Evolutionary conservation across 495 filamentous ascomycete genomes (phyloP).

Genomic region (Massariosphaeria phaeospora): DNA sequence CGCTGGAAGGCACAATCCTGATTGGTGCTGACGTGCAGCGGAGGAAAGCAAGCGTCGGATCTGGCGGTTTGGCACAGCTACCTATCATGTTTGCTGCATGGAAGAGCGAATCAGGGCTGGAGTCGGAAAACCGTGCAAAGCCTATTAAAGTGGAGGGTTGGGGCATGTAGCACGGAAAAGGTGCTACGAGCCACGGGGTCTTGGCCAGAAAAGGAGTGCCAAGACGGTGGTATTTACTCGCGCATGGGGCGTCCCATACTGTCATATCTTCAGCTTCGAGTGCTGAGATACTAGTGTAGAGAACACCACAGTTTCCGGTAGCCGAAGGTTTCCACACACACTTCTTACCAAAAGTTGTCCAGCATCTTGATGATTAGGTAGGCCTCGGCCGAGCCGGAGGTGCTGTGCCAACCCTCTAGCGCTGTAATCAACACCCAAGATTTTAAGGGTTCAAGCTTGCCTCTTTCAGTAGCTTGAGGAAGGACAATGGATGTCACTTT

Average conservation of each 20-base stretch:
- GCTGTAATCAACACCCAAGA: conserved; percentile 20
- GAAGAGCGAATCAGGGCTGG: no score
- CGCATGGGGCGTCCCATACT: background rate
- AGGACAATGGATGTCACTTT: no score
- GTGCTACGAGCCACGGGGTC: background rate
- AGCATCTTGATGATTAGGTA: conserved; percentile 5
- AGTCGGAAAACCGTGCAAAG: no score
- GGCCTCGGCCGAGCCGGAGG: conserved; percentile 15
- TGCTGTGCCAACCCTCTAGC: conserved; percentile 26
- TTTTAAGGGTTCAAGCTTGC: conserved; percentile 4
- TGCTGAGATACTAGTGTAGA: background rate
- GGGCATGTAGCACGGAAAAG: no score
- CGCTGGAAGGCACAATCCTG: conserved; percentile 1
- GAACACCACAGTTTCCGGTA: background rate
- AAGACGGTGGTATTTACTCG: conserved; percentile 9
- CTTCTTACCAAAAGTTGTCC: background rate
- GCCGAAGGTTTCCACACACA: background rate
- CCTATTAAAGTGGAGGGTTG: no score
- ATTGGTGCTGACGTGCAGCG: conserved; percentile 14
- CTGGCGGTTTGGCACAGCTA: background rate
- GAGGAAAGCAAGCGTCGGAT: background rate
- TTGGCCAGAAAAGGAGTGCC: conserved; percentile 18
- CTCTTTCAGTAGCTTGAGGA: conserved; percentile 10
- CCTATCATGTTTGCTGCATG: no score
- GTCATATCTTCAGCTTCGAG: background rate